Percentiles rank a stretch among this genome's conserved stretches.
phyloP scores from a whole-genome alignment of 768 basidiomycete species.

The Tremella mesenterica region DNA sequence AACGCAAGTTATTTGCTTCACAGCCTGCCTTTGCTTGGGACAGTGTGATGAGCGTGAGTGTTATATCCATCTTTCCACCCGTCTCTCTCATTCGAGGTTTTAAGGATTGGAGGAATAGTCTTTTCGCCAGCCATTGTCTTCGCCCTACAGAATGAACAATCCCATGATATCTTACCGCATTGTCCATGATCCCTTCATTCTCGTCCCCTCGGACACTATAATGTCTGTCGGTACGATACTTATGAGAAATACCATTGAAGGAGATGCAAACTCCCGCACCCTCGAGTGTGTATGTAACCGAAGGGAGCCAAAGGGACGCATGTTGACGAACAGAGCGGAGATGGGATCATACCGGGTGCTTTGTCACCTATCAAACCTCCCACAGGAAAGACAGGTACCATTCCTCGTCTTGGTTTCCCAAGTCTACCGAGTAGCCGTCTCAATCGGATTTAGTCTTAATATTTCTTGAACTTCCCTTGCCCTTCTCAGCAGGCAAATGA shows the following conservation, averaged over 20 bases:
- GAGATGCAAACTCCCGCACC: too few relatives aligned
- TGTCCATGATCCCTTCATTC: too few relatives aligned
- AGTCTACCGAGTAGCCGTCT: neutral
- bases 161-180: too few relatives aligned
- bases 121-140: too few relatives aligned
- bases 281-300: too few relatives aligned
- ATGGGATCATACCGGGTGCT: conserved; percentile 30
- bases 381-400: conserved; percentile 16
- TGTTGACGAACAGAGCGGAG: conserved; percentile 26
- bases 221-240: too few relatives aligned
- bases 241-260: too few relatives aligned
- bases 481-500: too few relatives aligned
- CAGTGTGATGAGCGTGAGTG: conserved; percentile 31
- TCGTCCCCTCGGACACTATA: too few relatives aligned
- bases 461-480: neutral
- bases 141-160: too few relatives aligned
- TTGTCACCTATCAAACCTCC: conserved; percentile 29
- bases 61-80: neutral
- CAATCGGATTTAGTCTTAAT: neutral
- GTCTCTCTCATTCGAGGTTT: neutral
- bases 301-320: neutral
- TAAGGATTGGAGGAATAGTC: too few relatives aligned
- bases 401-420: conserved; percentile 31
- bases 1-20: conserved; percentile 24
- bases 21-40: conserved; percentile 35